Conservation (phyloP, 2,329 filamentous ascomycete species). For the Madurella mycetomatis region DNA sequence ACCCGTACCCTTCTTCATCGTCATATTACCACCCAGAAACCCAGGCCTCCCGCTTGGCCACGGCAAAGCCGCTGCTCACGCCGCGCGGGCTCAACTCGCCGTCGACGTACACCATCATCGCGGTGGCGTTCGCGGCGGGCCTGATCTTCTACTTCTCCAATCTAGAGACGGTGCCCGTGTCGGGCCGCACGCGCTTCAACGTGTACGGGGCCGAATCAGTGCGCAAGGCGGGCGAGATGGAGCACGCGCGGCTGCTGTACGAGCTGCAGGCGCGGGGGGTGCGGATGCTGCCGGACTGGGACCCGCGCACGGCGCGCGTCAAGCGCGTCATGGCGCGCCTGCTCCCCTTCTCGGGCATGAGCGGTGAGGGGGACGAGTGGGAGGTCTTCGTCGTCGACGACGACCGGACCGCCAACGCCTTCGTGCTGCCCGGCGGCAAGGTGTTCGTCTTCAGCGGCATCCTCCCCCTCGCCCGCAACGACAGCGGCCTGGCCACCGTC, state of each 20-base stretch:
- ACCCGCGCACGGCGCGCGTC: conserved; percentile 51
- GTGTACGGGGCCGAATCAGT: conserved; percentile 55
- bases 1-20: conserved; percentile 8
- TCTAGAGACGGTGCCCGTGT: conserved; percentile 68
- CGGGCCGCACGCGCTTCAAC: conserved; percentile 70
- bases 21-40: background rate
- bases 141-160: conserved; percentile 62
- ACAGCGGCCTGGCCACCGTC: conserved; percentile 69
- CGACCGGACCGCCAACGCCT: conserved; percentile 57
- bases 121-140: conserved; percentile 41
- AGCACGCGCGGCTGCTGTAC: conserved; percentile 54
- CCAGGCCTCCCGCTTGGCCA: conserved; percentile 19
- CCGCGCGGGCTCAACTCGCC: conserved; percentile 31
- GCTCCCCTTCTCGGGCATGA: conserved; percentile 62
- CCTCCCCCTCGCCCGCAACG: conserved; percentile 59
- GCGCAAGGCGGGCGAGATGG: conserved; percentile 45
- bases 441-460: conserved; percentile 77
- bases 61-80: conserved; percentile 38
- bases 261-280: conserved; percentile 49
- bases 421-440: conserved; percentile 73
- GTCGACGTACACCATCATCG: conserved; percentile 38
- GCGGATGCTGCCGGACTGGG: conserved; percentile 54
- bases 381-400: conserved; percentile 73
- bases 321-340: conserved; percentile 61
- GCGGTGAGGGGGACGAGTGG: conserved; percentile 51